A percentile compares a stretch with the other conserved stretches of the same genome.
phyloP scores from a whole-genome alignment of 306 rosid genomes.

The Glycine soja region DNA sequence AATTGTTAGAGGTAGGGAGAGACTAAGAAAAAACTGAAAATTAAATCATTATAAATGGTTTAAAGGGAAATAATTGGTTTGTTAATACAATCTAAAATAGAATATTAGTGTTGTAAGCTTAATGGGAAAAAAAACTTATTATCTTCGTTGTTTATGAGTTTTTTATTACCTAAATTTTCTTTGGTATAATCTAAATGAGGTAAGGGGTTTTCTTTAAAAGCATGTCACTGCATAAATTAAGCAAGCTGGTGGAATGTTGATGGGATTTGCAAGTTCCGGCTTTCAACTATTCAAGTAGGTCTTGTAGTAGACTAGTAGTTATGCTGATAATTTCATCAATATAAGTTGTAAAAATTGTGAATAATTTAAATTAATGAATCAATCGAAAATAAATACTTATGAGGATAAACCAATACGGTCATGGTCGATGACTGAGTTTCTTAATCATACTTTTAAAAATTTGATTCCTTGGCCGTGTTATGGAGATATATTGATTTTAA shows the following conservation, averaged over 20 bases:
- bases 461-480: too few relatives aligned
- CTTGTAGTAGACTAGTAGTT: too few relatives aligned
- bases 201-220: background rate
- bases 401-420: too few relatives aligned
- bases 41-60: background rate
- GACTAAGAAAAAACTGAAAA: background rate
- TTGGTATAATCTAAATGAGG: background rate
- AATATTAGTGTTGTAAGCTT: background rate
- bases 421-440: too few relatives aligned
- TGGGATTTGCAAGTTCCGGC: background rate
- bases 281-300: too few relatives aligned
- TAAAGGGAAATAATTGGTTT: background rate
- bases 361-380: too few relatives aligned
- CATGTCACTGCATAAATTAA: too few relatives aligned
- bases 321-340: too few relatives aligned
- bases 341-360: too few relatives aligned
- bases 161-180: background rate
- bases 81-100: background rate
- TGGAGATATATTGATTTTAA: too few relatives aligned
- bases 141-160: background rate
- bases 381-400: too few relatives aligned
- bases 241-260: background rate
- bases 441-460: too few relatives aligned
- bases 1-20: background rate
- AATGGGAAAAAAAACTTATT: background rate